Evolutionary conservation across 164 flowering plant species (phyloP).

Genomic region (Pachysandra terminalis): DNA sequence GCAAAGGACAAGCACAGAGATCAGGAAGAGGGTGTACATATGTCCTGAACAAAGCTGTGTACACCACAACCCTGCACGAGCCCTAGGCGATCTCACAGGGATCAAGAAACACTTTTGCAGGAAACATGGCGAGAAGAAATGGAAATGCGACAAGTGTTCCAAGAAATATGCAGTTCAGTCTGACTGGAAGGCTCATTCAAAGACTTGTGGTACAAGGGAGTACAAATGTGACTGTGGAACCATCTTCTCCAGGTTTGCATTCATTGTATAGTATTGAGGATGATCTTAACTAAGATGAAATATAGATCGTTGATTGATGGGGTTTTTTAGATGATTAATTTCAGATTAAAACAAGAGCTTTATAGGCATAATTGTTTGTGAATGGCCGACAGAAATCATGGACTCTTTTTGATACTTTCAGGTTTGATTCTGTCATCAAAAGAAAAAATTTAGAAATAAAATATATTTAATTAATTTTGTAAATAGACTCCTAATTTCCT

Average conservation of each 20-base stretch:
- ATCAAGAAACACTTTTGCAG: conserved; percentile 62
- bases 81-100: conserved; percentile 58
- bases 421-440: too few relatives aligned
- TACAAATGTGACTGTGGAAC: conserved; percentile 69
- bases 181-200: conserved; percentile 63
- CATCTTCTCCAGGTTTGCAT: conserved; percentile 49
- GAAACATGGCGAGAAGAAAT: conserved; percentile 69
- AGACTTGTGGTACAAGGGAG: conserved; percentile 57
- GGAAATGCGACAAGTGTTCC: conserved; percentile 65
- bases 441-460: too few relatives aligned
- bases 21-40: conserved; percentile 49
- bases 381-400: conserved; percentile 5
- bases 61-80: conserved; percentile 57
- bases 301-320: too few relatives aligned
- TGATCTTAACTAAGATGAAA: too few relatives aligned
- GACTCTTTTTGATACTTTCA: neutral
- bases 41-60: conserved; percentile 54
- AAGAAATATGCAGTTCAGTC: conserved; percentile 68
- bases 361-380: too few relatives aligned
- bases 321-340: too few relatives aligned
- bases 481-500: too few relatives aligned
- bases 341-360: too few relatives aligned
- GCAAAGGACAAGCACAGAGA: conserved; percentile 43
- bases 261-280: too few relatives aligned
- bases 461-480: too few relatives aligned